These are phyloP conservation scores for Boletus huronensis DNA, from an alignment of 768 basidiomycete genomes.

Conservation along the genomic window DNA sequence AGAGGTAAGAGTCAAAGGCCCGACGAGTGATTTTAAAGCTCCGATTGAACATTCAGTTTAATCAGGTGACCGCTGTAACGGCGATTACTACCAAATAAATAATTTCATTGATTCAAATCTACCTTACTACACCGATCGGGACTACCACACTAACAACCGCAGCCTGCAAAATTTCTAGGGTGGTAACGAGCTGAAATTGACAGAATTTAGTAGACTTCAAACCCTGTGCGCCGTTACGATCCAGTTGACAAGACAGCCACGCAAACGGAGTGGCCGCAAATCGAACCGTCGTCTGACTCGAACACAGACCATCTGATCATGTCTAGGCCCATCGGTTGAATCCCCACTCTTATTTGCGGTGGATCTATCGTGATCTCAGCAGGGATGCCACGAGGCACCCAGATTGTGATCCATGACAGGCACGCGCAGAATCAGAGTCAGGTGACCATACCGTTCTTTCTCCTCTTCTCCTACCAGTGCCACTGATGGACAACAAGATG, in stretches of 20 bases:
- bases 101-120: no score
- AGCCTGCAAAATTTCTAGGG: no score
- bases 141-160: no score
- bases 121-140: no score
- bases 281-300: background rate
- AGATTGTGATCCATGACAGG: background rate
- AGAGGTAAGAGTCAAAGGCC: constrained; percentile 13
- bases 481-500: constrained; percentile 4
- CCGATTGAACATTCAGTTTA: constrained; percentile 13
- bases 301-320: background rate
- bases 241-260: background rate
- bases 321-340: background rate
- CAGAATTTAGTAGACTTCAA: background rate
- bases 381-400: background rate
- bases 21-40: constrained; percentile 8
- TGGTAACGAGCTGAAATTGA: no score
- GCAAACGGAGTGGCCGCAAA: background rate
- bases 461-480: constrained; percentile 9
- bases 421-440: constrained; percentile 7
- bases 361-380: constrained; percentile 1
- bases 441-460: constrained; percentile 3
- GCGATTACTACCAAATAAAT: no score
- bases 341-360: background rate
- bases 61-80: constrained; percentile 17
- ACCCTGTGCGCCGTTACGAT: background rate